These are phyloP conservation scores for Kwoniella bestiolae DNA, from an alignment of 768 basidiomycete genomes.

Conservation along the genomic window DNA sequence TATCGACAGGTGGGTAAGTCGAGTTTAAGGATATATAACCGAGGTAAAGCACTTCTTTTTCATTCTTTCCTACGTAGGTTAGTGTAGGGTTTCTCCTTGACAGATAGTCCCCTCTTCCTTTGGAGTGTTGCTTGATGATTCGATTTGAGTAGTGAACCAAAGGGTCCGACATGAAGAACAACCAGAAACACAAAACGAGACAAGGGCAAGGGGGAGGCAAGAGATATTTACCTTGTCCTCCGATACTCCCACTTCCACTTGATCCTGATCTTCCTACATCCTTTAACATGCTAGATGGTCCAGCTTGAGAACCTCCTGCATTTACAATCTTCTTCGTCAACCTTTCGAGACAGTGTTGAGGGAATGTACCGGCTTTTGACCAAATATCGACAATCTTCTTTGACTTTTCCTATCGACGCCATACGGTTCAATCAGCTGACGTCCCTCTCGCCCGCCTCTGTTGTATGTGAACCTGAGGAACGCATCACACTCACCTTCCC, in stretches of 20 bases:
- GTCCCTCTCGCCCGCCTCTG: background rate
- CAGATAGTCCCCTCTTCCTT: conserved; percentile 2
- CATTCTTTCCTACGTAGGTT: conserved; percentile 1
- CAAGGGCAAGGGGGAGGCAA: background rate
- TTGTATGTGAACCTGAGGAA: background rate
- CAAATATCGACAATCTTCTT: conserved; percentile 98
- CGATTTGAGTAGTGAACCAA: background rate
- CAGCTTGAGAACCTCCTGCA: conserved; percentile 22
- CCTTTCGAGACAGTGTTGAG: conserved; percentile 71
- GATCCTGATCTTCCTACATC: conserved; percentile 13
- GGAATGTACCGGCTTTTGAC: conserved; percentile 89
- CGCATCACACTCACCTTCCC: conserved; percentile 74
- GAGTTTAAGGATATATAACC: conserved; percentile 10
- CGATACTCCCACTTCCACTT: background rate
- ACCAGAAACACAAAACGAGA: background rate
- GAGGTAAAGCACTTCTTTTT: conserved; percentile 4
- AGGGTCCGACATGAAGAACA: background rate
- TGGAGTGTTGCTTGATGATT: background rate
- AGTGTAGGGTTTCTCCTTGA: conserved; percentile 8
- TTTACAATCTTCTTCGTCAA: conserved; percentile 56
- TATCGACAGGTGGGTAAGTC: conserved; percentile 13
- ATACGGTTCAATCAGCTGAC: too few species aligned
- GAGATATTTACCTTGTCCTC: conserved; percentile 26
- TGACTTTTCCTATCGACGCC: conserved; percentile 81
- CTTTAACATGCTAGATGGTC: conserved; percentile 2